Evolutionary conservation across 139 green algal species (phyloP).

Genomic region (Chlamydomonas incerta): DNA sequence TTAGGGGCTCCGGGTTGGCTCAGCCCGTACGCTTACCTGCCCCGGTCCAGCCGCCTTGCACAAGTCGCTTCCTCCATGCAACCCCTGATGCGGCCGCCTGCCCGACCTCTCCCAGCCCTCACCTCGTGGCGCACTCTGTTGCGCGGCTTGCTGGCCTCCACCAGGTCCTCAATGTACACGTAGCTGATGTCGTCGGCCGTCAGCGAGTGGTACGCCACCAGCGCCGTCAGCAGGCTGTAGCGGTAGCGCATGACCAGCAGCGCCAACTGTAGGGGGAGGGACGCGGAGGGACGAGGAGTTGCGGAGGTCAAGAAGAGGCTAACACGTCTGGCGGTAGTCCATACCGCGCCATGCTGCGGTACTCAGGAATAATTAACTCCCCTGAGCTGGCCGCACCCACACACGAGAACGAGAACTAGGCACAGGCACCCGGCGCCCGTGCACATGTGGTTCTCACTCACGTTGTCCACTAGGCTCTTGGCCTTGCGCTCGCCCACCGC

Average conservation of each 20-base stretch:
- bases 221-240: constrained; percentile 14
- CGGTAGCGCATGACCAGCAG: constrained; percentile 20
- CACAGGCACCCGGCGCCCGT: too few relatives aligned
- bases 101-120: not conserved
- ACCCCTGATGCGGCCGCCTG: not conserved
- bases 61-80: too few relatives aligned
- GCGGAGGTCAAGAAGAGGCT: too few relatives aligned
- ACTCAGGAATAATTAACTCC: too few relatives aligned
- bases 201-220: not conserved
- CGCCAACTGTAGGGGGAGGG: constrained; percentile 15
- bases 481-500: not conserved
- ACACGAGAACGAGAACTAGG: too few relatives aligned
- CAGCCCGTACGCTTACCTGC: not conserved
- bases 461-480: constrained; percentile 2
- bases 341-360: too few relatives aligned
- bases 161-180: constrained; percentile 8
- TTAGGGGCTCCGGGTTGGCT: too few relatives aligned
- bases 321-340: too few relatives aligned
- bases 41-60: not conserved
- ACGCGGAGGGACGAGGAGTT: too few relatives aligned
- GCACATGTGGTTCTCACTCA: too few relatives aligned
- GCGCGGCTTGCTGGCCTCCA: constrained; percentile 3
- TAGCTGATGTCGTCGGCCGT: not conserved
- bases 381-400: too few relatives aligned
- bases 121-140: constrained; percentile 6